Percentiles rank a stretch among this genome's conserved stretches.
These are phyloP conservation scores for Talaromyces sp. DNA, from an alignment of 2,329 filamentous ascomycete genomes.

Conservation along the genomic window DNA sequence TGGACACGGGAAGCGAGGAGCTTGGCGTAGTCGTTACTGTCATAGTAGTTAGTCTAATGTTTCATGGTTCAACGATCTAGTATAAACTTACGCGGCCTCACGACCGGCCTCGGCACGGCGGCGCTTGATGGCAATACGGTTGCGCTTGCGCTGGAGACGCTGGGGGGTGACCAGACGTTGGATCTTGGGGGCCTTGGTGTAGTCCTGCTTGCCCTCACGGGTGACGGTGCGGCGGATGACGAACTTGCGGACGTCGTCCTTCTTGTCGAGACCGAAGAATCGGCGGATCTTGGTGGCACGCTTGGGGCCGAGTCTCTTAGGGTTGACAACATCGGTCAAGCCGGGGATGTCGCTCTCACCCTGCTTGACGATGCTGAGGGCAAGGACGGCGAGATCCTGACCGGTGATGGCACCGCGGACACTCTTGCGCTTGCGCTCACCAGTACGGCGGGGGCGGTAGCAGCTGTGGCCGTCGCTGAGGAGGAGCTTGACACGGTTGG, in stretches of 20 bases:
- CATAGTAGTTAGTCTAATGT: neutral
- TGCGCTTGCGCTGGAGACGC: constrained; percentile 99
- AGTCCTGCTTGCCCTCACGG: constrained; percentile 93
- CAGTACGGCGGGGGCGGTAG: constrained; percentile 96
- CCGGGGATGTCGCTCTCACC: constrained; percentile 91
- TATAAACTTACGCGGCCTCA: constrained; percentile 86
- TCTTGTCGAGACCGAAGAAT: constrained; percentile 99
- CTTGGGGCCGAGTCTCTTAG: constrained; percentile 99
- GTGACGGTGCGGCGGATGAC: constrained; percentile 98
- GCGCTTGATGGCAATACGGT: constrained; percentile 96
- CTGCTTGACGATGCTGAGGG: constrained; percentile 96
- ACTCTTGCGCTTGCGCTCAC: constrained; percentile 99
- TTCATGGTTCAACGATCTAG: neutral
- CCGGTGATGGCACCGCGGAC: constrained; percentile 98
- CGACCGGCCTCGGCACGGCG: constrained; percentile 95
- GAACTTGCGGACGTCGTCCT: constrained; percentile 99
- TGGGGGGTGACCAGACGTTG: constrained; percentile 99
- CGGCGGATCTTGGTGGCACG: constrained; percentile 99
- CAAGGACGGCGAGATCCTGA: constrained; percentile 90
- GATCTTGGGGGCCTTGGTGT: constrained; percentile 99
- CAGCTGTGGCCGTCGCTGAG: constrained; percentile 93
- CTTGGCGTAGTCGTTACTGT: constrained; percentile 91
- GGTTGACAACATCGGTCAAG: constrained; percentile 94
- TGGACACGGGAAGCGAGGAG: constrained; percentile 94
- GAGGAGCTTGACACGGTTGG: constrained; percentile 96